Conservation (phyloP, 176 grass and related monocot genomes). For the Phyllostachys edulis region DNA sequence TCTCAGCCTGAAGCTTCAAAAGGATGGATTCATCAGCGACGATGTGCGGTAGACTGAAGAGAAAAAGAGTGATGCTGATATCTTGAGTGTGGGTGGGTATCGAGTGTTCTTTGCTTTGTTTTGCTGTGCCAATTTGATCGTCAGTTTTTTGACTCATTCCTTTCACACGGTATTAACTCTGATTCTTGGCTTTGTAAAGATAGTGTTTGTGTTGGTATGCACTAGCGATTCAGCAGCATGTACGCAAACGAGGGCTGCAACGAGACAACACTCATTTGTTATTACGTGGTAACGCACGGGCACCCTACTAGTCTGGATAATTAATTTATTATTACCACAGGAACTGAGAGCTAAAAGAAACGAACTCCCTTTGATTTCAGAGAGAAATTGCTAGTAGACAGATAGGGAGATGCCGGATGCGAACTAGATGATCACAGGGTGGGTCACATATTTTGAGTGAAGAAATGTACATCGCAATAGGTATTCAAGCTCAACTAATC, state of each 20-base stretch:
- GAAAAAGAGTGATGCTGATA: neutral
- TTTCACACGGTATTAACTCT: neutral
- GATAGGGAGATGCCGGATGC: no score
- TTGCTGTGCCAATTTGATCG: neutral
- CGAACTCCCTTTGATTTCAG: neutral
- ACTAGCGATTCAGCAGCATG: neutral
- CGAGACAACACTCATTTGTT: no score
- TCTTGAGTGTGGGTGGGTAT: neutral
- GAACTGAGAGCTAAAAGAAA: neutral
- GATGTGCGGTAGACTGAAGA: slow-evolving; percentile 12
- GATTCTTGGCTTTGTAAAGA: slow-evolving; percentile 40
- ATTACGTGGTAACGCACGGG: no score
- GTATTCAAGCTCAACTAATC: neutral
- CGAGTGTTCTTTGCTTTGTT: neutral
- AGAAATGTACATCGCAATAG: neutral
- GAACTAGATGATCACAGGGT: neutral
- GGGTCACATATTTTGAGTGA: neutral
- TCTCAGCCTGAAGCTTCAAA: slow-evolving; percentile 66
- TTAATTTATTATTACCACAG: neutral
- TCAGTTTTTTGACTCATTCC: neutral
- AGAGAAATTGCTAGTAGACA: neutral
- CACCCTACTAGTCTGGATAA: neutral
- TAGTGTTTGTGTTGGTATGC: neutral
- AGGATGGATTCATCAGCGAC: slow-evolving; percentile 48
- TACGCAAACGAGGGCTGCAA: neutral